These are phyloP conservation scores for Pseudoturritis turrita DNA, from an alignment of 345 rosid species.

Conservation along the genomic window DNA sequence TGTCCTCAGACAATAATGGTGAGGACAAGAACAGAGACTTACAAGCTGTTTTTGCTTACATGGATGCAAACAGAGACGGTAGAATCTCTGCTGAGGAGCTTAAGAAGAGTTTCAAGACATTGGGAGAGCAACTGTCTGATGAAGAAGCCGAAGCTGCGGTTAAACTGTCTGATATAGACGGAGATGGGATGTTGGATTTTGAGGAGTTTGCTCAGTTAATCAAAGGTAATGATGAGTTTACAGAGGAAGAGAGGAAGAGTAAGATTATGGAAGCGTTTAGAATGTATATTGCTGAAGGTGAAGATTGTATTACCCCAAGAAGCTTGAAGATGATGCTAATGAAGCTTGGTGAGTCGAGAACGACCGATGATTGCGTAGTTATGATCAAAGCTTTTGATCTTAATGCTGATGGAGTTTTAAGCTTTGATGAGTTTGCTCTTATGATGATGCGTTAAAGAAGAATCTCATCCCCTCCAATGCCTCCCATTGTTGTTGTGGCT, in stretches of 20 bases:
- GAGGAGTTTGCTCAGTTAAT: conserved; percentile 55
- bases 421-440: conserved; percentile 59
- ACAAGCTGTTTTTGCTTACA: conserved; percentile 42
- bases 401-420: conserved; percentile 63
- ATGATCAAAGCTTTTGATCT: conserved; percentile 66
- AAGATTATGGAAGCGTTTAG: conserved; percentile 53
- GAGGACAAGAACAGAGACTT: conserved; percentile 24
- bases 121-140: conserved; percentile 44
- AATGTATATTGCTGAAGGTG: conserved; percentile 51
- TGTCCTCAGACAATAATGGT: background rate
- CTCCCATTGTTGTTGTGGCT: background rate
- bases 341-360: conserved; percentile 47
- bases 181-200: conserved; percentile 54
- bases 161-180: conserved; percentile 46
- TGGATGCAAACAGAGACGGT: conserved; percentile 63
- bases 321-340: conserved; percentile 57
- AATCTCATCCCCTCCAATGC: background rate
- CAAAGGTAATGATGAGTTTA: conserved; percentile 26
- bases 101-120: conserved; percentile 37
- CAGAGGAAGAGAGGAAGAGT: conserved; percentile 41
- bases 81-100: conserved; percentile 53
- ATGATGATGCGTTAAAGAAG: conserved; percentile 58
- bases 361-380: conserved; percentile 46
- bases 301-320: conserved; percentile 47
- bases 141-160: conserved; percentile 57